Base-by-base conservation (phyloP, 495 filamentous ascomycete species). In the Neurospora sp. region DNA sequence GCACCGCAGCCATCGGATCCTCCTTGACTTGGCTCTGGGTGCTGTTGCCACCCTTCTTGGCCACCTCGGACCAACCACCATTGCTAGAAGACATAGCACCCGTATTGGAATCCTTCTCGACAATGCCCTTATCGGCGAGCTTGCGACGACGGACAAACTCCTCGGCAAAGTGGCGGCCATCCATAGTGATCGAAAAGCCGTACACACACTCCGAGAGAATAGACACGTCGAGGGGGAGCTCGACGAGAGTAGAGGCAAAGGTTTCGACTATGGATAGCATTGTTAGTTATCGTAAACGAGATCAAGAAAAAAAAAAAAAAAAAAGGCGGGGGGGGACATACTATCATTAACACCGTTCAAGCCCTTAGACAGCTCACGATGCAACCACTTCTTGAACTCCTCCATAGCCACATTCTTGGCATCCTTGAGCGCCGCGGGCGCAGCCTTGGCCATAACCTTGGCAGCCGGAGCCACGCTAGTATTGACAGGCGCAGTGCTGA, bases 1-100 rank as follows among this genome's bases (percentile, higher is more conserved):
- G 83, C 41, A 78, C 83, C 86, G 74, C 53, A 4, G 53, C 53
- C 53, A 65, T 85, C 81, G 80, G 77, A n/a, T 88, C 86, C 40
- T 87, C 83, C 73, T 81, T 83, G 41, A 80, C 75, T 20, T 78
- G 27, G 27, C 53, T 48, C 44, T 31, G 53, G 20, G 7, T 42
- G 27, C 27, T 77, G 40, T 73, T 79, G 69, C 80, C 81, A 75
- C 85, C 86, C 87, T 97, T 97, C 89, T 98, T 98, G 9, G 96
- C 96, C 75, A 99, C 96, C 84, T 98, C 96, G 78, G 88, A 97
- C 96, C 96, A 98, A 37, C 96, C 96, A 72, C 93, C 91, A 70
- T 83, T 86, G 22, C 77, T 80, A 48, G 85, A 83, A 35, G 79
- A 82, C 27, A 84, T 84, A 69, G 77, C 80, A 31, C 82, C 83